Evolutionary conservation across 495 filamentous ascomycete species (phyloP), one percentile per base, ranked within the genome.

Genomic region (Xylaria longipes): DNA sequence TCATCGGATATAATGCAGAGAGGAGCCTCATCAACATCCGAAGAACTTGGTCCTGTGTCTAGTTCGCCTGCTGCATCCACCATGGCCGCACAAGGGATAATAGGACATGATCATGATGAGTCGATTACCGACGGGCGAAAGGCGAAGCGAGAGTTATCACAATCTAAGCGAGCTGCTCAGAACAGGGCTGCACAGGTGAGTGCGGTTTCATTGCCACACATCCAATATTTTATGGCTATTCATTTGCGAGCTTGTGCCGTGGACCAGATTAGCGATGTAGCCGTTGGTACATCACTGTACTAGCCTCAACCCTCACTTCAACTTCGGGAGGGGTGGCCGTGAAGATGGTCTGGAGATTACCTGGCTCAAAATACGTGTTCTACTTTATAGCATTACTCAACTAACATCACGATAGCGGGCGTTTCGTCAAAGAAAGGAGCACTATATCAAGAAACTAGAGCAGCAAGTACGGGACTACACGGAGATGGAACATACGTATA

Each of bases 361-460:
- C 29, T 45, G 33, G 50, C 50, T 74, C 72, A 54, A 60, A 63
- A 64, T 68, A 31, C 60, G 58, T 48, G 48, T 14, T 45, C 29
- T 66, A 63, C 31, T 56, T 27, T 62, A 15, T 70, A 45, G 60
- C 62, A 73, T 76, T 77, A 76, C 71, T 74, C 78, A 75, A 77
- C 77, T 71, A 74, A 77, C 65, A 43, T 29, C 33, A 31, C 45
- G 33, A 69, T 74, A 98, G 96, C 91, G 96, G 74, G 96, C 96
- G 27, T 99, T 99, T 82, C 93, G 96, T 31, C 95, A 98, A 85
- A 92, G 96, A 65, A 99, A 99, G 82, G 96, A 99, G 82, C 92
- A 91, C 41, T 97, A 98, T 80, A 99, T 99, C 80, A 97, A 97
- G 84, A 94, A 95, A 78, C 87, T 99, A 20, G 96, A 98, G 80